These are phyloP conservation scores for Plectosphaerella cucumerina DNA, from an alignment of 2,329 filamentous ascomycete genomes.

Conservation along the genomic window DNA sequence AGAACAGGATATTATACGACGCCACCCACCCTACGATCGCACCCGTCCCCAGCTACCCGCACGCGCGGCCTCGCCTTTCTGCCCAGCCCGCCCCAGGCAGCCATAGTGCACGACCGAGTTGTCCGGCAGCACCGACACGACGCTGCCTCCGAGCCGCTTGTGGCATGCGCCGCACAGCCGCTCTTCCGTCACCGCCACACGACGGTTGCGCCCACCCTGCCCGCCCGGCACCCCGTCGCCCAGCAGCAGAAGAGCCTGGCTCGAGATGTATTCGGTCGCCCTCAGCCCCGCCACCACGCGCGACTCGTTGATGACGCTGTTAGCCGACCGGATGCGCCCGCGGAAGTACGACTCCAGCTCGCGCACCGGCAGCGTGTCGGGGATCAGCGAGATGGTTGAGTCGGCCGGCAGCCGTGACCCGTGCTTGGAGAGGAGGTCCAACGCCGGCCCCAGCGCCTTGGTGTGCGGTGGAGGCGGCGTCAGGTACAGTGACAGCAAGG, in stretches of 20 bases:
- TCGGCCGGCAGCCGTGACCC: conserved; percentile 85
- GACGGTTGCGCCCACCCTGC: conserved; percentile 50
- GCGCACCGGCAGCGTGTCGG: conserved; percentile 69
- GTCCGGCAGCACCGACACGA: conserved; percentile 85
- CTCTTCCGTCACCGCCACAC: conserved; percentile 83
- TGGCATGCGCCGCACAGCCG: conserved; percentile 88
- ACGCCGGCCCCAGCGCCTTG: conserved; percentile 71
- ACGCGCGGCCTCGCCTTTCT: conserved; percentile 25
- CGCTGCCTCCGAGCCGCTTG: conserved; percentile 86
- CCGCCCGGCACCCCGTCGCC: conserved; percentile 58
- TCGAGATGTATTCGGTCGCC: conserved; percentile 73
- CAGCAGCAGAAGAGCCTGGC: conserved; percentile 68
- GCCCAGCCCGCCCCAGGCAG: conserved; percentile 55
- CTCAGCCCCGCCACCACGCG: conserved; percentile 73
- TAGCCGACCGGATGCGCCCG: conserved; percentile 82
- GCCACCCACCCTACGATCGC: conserved; percentile 21
- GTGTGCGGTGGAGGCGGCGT: conserved; percentile 70
- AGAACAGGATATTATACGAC: conserved; percentile 6
- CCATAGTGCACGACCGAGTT: conserved; percentile 79
- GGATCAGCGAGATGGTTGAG: conserved; percentile 82
- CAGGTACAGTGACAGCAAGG: conserved; percentile 83
- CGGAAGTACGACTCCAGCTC: conserved; percentile 88
- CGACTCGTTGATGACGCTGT: conserved; percentile 74
- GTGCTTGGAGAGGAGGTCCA: conserved; percentile 86
- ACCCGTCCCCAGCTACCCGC: conserved; percentile 31